These are phyloP conservation scores for Clavispora vitiphila DNA, from an alignment of 805 yeast species.

Conservation along the genomic window DNA sequence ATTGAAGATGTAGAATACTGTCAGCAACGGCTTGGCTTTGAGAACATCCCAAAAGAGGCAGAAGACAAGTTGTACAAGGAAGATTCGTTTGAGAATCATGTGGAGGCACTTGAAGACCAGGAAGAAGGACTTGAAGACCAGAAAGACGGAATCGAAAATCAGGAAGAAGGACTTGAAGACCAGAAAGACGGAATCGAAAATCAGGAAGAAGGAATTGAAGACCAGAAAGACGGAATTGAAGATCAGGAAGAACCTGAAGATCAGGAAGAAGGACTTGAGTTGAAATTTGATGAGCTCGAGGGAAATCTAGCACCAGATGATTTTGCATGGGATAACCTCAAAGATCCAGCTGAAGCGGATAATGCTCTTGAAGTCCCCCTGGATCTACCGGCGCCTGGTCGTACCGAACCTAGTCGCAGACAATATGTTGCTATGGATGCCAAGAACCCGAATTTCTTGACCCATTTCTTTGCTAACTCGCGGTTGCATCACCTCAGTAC, in stretches of 20 bases:
- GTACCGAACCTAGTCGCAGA: neutral
- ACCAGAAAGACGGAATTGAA: no score
- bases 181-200: no score
- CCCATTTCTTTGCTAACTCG: constrained; percentile 71
- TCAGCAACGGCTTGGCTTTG: constrained; percentile 38
- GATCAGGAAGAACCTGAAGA: no score
- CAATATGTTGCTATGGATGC: constrained; percentile 41
- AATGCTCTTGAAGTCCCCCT: no score
- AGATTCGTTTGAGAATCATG: no score
- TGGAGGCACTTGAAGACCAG: no score
- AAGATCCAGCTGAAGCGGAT: no score
- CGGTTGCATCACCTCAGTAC: constrained; percentile 83
- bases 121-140: neutral
- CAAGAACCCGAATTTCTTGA: constrained; percentile 69
- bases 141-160: no score
- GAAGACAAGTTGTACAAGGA: neutral
- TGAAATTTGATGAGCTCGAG: constrained; percentile 7
- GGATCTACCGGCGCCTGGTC: no score
- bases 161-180: no score
- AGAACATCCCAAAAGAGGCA: neutral
- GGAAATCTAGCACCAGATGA: constrained; percentile 6
- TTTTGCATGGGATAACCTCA: neutral
- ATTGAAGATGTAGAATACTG: constrained; percentile 50
- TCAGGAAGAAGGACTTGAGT: neutral
- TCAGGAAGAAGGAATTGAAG: no score